Conservation (phyloP, 192 early-diverging fungal genomes). For the Coemansia sp. region DNA sequence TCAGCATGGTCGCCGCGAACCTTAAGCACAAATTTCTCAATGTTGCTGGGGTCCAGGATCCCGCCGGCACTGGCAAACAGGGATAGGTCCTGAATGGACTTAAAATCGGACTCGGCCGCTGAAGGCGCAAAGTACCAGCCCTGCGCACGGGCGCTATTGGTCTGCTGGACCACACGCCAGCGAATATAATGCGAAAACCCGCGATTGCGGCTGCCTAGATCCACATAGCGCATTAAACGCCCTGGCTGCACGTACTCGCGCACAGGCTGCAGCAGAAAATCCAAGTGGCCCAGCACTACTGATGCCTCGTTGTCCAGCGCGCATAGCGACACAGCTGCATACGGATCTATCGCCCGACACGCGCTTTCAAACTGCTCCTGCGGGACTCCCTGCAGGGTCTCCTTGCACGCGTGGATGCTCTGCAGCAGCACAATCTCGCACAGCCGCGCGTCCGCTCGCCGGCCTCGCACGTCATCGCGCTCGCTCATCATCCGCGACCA, state of each 20-base stretch:
- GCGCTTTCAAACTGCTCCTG: neutral
- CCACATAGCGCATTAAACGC: slow-evolving; percentile 16
- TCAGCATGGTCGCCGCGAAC: slow-evolving; percentile 2
- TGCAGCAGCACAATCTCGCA: slow-evolving; percentile 16
- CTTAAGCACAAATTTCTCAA: slow-evolving; percentile 23
- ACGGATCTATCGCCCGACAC: neutral
- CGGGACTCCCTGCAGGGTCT: neutral
- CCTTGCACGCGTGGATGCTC: slow-evolving; percentile 3
- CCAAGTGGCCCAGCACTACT: slow-evolving; percentile 26
- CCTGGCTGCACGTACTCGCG: slow-evolving; percentile 14
- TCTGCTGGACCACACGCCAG: slow-evolving; percentile 12
- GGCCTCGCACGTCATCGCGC: slow-evolving; percentile 19
- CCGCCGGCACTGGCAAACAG: neutral
- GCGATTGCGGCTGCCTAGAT: slow-evolving; percentile 15
- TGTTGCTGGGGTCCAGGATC: slow-evolving; percentile 11
- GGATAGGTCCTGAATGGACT: neutral
- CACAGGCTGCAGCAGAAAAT: slow-evolving; percentile 18
- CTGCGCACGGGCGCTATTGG: neutral
- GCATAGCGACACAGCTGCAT: slow-evolving; percentile 15
- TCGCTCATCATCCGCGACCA: slow-evolving; percentile 48
- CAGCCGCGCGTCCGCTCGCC: slow-evolving; percentile 12
- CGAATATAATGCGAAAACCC: slow-evolving; percentile 34
- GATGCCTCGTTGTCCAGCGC: slow-evolving; percentile 9
- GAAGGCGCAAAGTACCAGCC: slow-evolving; percentile 38
- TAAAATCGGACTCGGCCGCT: neutral